Evolutionary conservation across 2,329 filamentous ascomycete genomes (phyloP).

Genomic region (Monilinia fructicola): DNA sequence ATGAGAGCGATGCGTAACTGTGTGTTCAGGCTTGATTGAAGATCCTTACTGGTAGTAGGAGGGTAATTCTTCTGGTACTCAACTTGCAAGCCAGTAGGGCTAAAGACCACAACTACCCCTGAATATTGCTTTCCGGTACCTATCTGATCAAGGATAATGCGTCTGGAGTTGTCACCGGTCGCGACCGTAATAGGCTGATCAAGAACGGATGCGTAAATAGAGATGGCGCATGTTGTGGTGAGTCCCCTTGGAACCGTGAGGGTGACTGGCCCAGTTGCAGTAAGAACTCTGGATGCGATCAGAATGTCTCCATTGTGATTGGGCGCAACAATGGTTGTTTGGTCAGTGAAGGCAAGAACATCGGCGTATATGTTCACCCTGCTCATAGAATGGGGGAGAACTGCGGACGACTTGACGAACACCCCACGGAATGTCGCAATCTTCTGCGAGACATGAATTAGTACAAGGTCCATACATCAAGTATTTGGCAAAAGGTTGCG

Average conservation of each 20-base stretch:
- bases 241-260: constrained; percentile 6
- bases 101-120: constrained; percentile 11
- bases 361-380: constrained; percentile 7
- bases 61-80: constrained; percentile 14
- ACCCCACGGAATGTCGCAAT: constrained; percentile 9
- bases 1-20: constrained; percentile 3
- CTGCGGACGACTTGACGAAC: not conserved
- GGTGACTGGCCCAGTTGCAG: constrained; percentile 4
- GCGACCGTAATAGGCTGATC: constrained; percentile 8
- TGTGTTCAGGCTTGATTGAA: constrained; percentile 14
- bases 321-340: constrained; percentile 6
- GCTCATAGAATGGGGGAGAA: constrained; percentile 13
- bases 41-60: constrained; percentile 3
- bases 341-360: not conserved
- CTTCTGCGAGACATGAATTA: not conserved
- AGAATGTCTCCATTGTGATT: not conserved
- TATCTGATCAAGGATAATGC: constrained; percentile 1
- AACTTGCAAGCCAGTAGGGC: not conserved
- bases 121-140: not conserved
- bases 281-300: constrained; percentile 8
- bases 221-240: constrained; percentile 5
- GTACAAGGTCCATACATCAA: not conserved
- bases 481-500: not conserved
- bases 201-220: constrained; percentile 3
- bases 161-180: not conserved